Evolutionary conservation across 1,139 yeast genomes (phyloP), one percentile per base, ranked within the genome.

Genomic region (Candida gigantensis): DNA sequence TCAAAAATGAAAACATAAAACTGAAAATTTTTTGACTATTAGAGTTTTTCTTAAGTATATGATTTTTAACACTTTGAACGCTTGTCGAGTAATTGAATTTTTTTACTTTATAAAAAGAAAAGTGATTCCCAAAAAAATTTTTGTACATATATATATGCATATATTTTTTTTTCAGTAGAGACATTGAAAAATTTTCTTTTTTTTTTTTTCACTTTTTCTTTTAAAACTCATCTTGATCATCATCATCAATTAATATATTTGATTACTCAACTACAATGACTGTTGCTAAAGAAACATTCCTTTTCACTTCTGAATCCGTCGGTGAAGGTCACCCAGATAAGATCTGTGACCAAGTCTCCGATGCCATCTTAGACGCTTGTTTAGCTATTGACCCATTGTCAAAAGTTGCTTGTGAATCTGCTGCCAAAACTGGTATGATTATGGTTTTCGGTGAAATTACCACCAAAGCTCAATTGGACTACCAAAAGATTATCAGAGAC

Each of bases 271-370:
- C n/a, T 21, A 28, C 18, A 25, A 53, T 53, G 60, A 51, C 59
- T 39, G 39, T 46, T 32, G 28, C 49, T 17, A 45, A 37, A 37
- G 75, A 70, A 60, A 68, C 58, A 43, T 86, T 86, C 68, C 75
- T 87, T 58, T 86, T 87, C 66, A 86, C 96, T 56, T 90, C 97
- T 53, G 98, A 92, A 76, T 88, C 96, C 53, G 96, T 88, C 56
- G 96, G 96, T 74, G 96, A 88, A 72, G 97, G 97, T 62, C 97
- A 92, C 81, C 97, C 98, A 63, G 98, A 92, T 68, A 92, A 92
- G 83, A 94, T 92, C 74, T 92, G 98, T 74, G 98, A 92, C 72
- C 99, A 92, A 77, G 96, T 94, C 51, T 86, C 96, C 40, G 98
- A 94, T 64, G 98, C 98, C 58, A 88, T 92, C 59, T 79, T 92